Evolutionary conservation across 2,329 filamentous ascomycete genomes (phyloP).

Genomic region (Grosmannia serpens): DNA sequence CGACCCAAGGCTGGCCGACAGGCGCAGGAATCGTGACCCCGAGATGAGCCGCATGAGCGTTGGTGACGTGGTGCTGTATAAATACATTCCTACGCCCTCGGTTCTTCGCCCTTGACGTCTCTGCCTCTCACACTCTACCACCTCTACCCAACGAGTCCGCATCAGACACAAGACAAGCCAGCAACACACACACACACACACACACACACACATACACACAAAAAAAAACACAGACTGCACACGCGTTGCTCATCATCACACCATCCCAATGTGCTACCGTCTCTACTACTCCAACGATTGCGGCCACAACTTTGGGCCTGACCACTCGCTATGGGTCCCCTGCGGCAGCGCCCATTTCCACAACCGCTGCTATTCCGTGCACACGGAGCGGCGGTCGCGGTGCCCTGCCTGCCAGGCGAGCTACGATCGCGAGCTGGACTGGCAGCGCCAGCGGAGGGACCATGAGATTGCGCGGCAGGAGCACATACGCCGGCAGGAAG

Average conservation of each 20-base stretch:
- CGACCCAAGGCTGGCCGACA: neutral
- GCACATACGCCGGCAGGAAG: neutral
- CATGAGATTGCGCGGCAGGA: neutral
- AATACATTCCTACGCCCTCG: neutral
- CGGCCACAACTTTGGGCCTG: neutral
- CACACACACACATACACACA: neutral
- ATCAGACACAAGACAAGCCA: neutral
- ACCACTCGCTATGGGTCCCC: neutral
- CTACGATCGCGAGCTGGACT: neutral
- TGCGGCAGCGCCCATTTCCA: too few species aligned
- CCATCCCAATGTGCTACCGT: slow-evolving; percentile 1
- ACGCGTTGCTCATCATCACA: neutral
- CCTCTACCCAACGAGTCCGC: too few species aligned
- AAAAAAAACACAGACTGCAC: neutral
- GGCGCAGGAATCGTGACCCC: neutral
- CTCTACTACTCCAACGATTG: neutral
- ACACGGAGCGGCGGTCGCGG: neutral
- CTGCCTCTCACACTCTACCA: too few species aligned
- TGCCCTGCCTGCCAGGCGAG: neutral
- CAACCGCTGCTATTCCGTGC: too few species aligned
- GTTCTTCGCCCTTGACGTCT: too few species aligned
- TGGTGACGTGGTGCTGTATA: neutral
- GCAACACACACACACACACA: neutral
- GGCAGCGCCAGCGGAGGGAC: neutral
- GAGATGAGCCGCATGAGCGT: neutral